phyloP scores from a whole-genome alignment of 768 basidiomycete genomes.

The Obba rivulosa region DNA sequence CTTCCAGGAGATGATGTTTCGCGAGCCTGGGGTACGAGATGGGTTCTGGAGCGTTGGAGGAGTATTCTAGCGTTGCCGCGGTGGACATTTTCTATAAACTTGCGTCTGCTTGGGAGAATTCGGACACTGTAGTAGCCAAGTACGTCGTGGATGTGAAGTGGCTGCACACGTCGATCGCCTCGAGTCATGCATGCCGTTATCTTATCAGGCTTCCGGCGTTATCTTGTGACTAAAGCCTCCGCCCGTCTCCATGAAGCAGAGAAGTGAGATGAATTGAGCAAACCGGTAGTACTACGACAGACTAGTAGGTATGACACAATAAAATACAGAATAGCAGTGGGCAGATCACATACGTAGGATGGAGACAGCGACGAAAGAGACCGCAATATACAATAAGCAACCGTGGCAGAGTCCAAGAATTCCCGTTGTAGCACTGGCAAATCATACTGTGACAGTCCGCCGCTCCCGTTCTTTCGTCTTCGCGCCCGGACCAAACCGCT shows the following conservation, averaged over 20 bases:
- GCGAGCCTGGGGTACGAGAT: slow-evolving; percentile 63
- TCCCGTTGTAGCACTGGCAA: background rate
- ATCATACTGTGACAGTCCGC: slow-evolving; percentile 25
- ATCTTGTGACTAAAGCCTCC: no score
- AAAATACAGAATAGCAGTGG: no score
- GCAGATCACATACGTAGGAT: no score
- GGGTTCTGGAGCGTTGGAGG: slow-evolving; percentile 64
- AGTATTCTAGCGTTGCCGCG: slow-evolving; percentile 57
- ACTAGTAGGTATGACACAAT: no score
- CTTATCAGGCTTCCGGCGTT: background rate
- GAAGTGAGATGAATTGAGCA: no score
- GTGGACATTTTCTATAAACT: slow-evolving; percentile 12
- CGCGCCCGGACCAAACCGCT: slow-evolving; percentile 66
- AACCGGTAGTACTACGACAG: no score
- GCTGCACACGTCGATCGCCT: background rate
- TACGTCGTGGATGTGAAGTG: no score
- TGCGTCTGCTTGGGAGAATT: no score
- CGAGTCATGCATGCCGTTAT: background rate
- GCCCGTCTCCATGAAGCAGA: background rate
- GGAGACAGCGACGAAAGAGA: no score
- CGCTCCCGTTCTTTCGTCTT: slow-evolving; percentile 36
- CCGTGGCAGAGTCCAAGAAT: no score
- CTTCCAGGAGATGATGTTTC: slow-evolving; percentile 56
- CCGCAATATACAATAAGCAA: no score
- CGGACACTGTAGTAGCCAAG: no score